A percentile compares a stretch with the other conserved stretches of the same genome.
Evolutionary conservation across 768 basidiomycete species (phyloP).

Genomic region (Suillus plorans): DNA sequence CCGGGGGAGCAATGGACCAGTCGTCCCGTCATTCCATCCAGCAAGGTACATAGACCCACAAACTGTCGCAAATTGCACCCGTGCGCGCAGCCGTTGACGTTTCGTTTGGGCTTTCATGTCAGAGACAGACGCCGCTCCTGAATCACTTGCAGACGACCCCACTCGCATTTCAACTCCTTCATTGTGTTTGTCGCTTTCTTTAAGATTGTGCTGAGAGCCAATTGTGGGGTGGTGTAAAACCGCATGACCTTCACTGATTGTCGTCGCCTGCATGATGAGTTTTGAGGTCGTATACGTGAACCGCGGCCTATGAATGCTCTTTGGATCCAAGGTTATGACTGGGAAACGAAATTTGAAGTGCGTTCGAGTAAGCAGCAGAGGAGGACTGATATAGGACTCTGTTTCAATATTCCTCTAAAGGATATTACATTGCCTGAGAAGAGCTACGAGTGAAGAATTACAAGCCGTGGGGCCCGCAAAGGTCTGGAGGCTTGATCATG

Average conservation of each 20-base stretch:
- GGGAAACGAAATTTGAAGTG: not conserved
- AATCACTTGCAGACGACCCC: not conserved
- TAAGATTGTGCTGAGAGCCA: not conserved
- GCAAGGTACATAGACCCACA: conserved; percentile 59
- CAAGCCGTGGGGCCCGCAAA: not conserved
- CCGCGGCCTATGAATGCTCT: not conserved
- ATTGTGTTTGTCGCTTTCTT: not conserved
- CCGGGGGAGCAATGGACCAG: conserved; percentile 72
- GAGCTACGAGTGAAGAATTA: not conserved
- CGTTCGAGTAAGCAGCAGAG: not conserved
- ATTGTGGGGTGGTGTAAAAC: not conserved
- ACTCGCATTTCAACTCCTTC: not conserved
- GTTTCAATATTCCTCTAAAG: not conserved
- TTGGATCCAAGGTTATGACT: not conserved
- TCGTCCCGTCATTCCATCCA: conserved; percentile 79
- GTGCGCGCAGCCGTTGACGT: conserved; percentile 15
- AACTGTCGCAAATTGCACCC: conserved; percentile 52
- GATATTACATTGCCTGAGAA: not conserved
- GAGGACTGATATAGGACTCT: not conserved
- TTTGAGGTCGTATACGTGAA: not conserved
- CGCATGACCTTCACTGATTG: too few relatives aligned
- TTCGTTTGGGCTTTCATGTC: conserved; percentile 8
- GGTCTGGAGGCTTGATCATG: not conserved
- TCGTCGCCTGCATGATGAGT: not conserved
- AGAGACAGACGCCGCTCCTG: not conserved